phyloP scores from a whole-genome alignment of 306 rosid genomes.

The Parietaria judaica region DNA sequence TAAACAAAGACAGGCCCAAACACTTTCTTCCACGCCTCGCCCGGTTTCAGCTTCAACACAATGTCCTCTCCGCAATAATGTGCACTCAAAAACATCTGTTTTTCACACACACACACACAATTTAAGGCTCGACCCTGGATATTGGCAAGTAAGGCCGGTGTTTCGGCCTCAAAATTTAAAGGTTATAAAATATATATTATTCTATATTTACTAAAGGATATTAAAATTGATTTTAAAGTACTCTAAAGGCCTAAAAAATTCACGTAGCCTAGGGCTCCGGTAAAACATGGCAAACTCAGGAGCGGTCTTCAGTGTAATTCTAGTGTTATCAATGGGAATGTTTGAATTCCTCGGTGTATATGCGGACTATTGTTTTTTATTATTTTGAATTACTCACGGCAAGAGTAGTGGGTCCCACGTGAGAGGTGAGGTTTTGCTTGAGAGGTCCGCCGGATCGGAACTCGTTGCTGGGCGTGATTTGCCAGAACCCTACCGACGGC shows the following conservation, averaged over 20 bases:
- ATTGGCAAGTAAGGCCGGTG: background rate
- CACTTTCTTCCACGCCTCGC: slow-evolving; percentile 41
- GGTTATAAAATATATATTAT: too few species aligned
- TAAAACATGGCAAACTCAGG: too few species aligned
- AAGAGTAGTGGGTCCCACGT: slow-evolving; percentile 24
- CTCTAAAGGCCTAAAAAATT: too few species aligned
- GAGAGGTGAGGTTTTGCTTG: slow-evolving; percentile 31
- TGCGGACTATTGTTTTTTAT: too few species aligned
- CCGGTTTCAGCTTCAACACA: slow-evolving; percentile 27
- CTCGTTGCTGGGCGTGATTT: slow-evolving; percentile 38
- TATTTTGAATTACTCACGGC: slow-evolving; percentile 16
- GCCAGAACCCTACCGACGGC: slow-evolving; percentile 37
- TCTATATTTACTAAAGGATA: too few species aligned
- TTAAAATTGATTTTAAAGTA: too few species aligned
- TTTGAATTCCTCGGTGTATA: too few species aligned
- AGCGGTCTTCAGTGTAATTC: too few species aligned
- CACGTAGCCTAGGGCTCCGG: too few species aligned
- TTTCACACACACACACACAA: too few species aligned
- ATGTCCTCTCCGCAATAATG: slow-evolving; percentile 38
- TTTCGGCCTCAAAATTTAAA: too few species aligned
- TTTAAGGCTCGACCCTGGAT: background rate
- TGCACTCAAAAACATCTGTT: slow-evolving; percentile 42
- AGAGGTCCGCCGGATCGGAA: slow-evolving; percentile 35
- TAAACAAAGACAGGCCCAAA: slow-evolving; percentile 39
- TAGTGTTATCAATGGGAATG: too few species aligned